Conservation (phyloP, 73 alveolate species). For the Tetrahymena elliotti region DNA sequence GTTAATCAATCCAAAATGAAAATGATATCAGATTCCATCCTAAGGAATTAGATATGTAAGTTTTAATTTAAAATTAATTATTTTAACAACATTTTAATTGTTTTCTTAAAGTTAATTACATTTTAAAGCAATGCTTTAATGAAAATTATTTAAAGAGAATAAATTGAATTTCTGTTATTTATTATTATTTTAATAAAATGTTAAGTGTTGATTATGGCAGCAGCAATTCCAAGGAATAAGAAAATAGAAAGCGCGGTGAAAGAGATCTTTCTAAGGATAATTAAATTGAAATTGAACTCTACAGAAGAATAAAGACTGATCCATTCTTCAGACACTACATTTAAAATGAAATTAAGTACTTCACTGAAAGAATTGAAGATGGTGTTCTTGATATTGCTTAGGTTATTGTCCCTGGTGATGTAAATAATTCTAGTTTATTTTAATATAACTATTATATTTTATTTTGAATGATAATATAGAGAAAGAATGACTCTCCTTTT, state of each 20-base stretch:
- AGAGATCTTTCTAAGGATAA: neutral
- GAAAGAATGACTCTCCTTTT: neutral
- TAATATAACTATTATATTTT: neutral
- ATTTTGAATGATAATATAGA: neutral
- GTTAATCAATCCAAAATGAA: neutral
- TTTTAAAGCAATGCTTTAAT: too few species aligned
- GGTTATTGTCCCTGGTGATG: neutral
- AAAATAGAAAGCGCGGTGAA: neutral
- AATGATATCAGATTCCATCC: neutral
- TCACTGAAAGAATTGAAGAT: neutral
- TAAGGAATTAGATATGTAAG: neutral
- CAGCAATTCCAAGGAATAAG: neutral
- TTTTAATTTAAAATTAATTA: too few species aligned
- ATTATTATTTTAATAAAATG: neutral
- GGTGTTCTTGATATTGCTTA: neutral
- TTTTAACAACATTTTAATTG: too few species aligned
- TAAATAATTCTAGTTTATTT: neutral
- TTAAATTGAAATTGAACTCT: neutral
- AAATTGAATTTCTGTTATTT: too few species aligned
- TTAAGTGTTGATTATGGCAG: neutral
- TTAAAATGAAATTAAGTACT: neutral
- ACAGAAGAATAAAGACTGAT: neutral
- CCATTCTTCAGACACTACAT: neutral
- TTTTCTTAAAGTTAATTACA: too few species aligned
- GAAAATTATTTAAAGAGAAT: too few species aligned